phyloP scores from a whole-genome alignment of 306 rosid species.

The Hippophae tibetana region DNA sequence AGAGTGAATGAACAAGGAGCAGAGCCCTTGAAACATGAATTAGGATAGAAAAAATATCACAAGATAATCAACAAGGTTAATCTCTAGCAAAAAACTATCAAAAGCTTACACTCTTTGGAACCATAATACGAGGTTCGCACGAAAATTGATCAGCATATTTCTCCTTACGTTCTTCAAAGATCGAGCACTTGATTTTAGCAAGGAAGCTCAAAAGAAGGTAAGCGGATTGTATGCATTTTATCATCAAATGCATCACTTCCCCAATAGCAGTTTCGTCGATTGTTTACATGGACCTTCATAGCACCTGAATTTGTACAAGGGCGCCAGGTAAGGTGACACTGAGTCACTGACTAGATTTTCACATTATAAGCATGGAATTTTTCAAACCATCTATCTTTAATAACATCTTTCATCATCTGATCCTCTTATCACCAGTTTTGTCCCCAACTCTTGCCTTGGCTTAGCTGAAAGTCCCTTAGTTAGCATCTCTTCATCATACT shows the following conservation, averaged over 20 bases:
- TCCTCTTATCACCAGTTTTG: conserved; percentile 23
- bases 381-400: neutral
- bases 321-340: neutral
- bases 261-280: too few species aligned
- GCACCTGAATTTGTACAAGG: too few species aligned
- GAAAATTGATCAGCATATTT: too few species aligned
- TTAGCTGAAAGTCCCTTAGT: conserved; percentile 72
- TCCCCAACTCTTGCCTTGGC: conserved; percentile 68
- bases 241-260: too few species aligned
- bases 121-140: too few species aligned
- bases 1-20: neutral
- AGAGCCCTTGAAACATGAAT: neutral
- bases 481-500: conserved; percentile 79
- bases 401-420: conserved; percentile 17
- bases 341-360: neutral
- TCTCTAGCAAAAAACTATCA: neutral
- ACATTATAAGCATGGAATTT: neutral
- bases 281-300: too few species aligned
- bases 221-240: too few species aligned
- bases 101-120: too few species aligned
- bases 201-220: too few species aligned
- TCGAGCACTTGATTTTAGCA: too few species aligned
- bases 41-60: neutral
- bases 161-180: too few species aligned
- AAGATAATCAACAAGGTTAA: neutral